Conservation (phyloP, 352 stramenopile genomes). For the Achlya hypogyna region DNA sequence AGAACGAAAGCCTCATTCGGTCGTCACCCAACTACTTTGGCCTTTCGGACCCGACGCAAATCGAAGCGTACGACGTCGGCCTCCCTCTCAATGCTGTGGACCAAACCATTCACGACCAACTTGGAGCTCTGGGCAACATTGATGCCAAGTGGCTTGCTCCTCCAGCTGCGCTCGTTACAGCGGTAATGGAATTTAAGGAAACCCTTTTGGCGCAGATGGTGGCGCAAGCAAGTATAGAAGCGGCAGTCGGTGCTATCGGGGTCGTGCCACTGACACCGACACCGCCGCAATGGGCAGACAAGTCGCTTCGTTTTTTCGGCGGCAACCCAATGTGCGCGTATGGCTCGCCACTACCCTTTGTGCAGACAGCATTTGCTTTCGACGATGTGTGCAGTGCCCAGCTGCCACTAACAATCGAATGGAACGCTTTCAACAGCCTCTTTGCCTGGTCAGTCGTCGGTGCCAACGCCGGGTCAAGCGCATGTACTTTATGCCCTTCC, state of each 20-base stretch:
- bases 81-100: background rate
- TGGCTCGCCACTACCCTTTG: background rate
- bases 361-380: constrained; percentile 12
- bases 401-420: background rate
- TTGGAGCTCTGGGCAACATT: constrained; percentile 10
- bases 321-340: constrained; percentile 2
- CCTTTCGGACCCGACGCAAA: background rate
- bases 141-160: constrained; percentile 1
- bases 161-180: background rate
- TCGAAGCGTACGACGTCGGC: background rate
- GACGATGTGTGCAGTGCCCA: background rate
- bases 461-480: background rate
- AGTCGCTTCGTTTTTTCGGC: background rate
- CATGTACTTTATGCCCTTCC: background rate
- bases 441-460: background rate
- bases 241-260: background rate
- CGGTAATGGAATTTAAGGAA: background rate
- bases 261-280: background rate
- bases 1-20: background rate
- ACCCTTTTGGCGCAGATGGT: background rate
- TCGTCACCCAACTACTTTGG: background rate
- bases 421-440: background rate
- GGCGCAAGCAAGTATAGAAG: background rate
- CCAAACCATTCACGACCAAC: background rate
- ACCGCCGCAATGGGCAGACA: background rate